These are phyloP conservation scores for Lenwebbia sp. DNA, from an alignment of 345 rosid species.

Conservation along the genomic window DNA sequence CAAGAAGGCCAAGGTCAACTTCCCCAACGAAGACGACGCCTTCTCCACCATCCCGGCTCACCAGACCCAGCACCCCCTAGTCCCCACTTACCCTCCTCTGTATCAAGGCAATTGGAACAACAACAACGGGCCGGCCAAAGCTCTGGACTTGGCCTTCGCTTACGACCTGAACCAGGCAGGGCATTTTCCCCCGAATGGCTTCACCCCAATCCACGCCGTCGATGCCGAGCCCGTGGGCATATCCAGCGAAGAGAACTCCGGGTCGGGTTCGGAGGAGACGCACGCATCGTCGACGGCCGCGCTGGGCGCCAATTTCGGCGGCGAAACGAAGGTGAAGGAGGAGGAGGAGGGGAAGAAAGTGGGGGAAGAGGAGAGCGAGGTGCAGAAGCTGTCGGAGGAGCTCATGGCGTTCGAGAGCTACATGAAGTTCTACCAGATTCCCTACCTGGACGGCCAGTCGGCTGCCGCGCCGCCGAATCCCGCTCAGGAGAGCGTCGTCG, in stretches of 20 bases:
- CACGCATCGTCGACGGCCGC: neutral
- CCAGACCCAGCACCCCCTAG: neutral
- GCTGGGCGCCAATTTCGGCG: neutral
- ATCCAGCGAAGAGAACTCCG: constrained; percentile 19
- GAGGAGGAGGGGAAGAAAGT: constrained; percentile 7
- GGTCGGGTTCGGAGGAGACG: neutral
- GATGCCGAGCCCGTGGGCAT: neutral
- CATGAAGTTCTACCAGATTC: constrained; percentile 73
- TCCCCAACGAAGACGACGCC: constrained; percentile 50
- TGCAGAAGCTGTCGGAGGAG: constrained; percentile 54
- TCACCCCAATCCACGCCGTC: neutral
- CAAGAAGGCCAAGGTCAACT: constrained; percentile 75
- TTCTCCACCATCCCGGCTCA: neutral
- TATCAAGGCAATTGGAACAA: neutral
- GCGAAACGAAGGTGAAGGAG: neutral
- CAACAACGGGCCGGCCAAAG: neutral
- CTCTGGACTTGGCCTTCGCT: constrained; percentile 9
- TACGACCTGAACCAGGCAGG: constrained; percentile 25
- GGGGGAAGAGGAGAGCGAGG: constrained; percentile 28
- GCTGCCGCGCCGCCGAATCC: constrained; percentile 8
- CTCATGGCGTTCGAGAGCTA: constrained; percentile 59
- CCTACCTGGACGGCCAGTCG: constrained; percentile 61
- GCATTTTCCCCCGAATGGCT: neutral
- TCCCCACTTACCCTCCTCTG: neutral
- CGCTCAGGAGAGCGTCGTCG: constrained; percentile 39